These are phyloP conservation scores for Euphrasia confusa DNA, from an alignment of 257 asterid genomes.

Conservation along the genomic window DNA sequence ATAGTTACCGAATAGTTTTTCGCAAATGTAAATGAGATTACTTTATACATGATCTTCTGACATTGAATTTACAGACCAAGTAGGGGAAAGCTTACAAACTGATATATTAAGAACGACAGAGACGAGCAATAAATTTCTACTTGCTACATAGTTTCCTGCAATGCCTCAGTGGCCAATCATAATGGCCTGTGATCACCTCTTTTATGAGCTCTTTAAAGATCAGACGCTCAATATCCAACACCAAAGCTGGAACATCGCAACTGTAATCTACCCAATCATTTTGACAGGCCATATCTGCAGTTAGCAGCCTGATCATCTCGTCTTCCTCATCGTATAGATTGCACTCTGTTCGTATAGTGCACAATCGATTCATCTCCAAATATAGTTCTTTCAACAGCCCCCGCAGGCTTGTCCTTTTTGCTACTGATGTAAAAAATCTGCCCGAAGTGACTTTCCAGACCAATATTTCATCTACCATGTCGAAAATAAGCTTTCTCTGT, in stretches of 20 bases:
- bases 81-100: constrained; percentile 18
- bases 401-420: constrained; percentile 34
- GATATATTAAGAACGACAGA: constrained; percentile 10
- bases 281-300: constrained; percentile 50
- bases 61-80: constrained; percentile 17
- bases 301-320: constrained; percentile 37
- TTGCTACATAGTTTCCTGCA: constrained; percentile 42
- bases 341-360: constrained; percentile 32
- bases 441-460: constrained; percentile 44
- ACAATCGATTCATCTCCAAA: constrained; percentile 51
- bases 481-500: constrained; percentile 64
- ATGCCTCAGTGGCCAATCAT: constrained; percentile 35
- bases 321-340: constrained; percentile 47
- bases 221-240: constrained; percentile 80
- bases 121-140: constrained; percentile 26
- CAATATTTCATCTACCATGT: constrained; percentile 68
- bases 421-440: constrained; percentile 29
- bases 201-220: constrained; percentile 81
- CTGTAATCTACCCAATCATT: constrained; percentile 57
- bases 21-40: constrained; percentile 16
- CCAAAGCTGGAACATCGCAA: constrained; percentile 60
- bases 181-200: constrained; percentile 43
- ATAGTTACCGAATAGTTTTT: not conserved
- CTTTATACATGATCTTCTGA: constrained; percentile 28
- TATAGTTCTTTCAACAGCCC: constrained; percentile 57